A percentile compares a stretch with the other conserved stretches of the same genome.
phyloP scores from a whole-genome alignment of 345 rosid species.

The Gossypium anomalum region DNA sequence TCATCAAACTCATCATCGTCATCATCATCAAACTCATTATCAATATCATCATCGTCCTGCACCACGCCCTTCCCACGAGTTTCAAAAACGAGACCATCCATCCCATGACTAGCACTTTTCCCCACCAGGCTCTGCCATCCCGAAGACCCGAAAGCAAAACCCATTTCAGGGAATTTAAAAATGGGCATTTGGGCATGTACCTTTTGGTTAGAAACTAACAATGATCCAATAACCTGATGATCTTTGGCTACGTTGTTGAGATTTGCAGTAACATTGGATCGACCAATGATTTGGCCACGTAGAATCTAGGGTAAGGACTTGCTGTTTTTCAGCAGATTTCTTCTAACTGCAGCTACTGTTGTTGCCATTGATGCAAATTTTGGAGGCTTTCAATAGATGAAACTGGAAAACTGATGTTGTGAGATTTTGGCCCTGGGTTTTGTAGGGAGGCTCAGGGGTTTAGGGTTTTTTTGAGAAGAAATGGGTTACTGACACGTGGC shows the following conservation, averaged over 20 bases:
- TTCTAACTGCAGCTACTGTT: neutral
- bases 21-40: neutral
- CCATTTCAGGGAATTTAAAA: neutral
- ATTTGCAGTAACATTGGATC: neutral
- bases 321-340: conserved; percentile 8
- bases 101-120: neutral
- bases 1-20: neutral
- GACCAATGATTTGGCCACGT: conserved; percentile 4
- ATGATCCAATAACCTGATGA: conserved; percentile 4
- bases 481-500: neutral
- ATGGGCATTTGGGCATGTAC: neutral
- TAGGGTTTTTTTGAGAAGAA: neutral
- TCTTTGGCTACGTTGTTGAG: conserved; percentile 1
- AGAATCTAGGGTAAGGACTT: neutral
- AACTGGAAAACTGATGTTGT: neutral
- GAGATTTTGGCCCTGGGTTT: neutral
- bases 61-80: neutral
- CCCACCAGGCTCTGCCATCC: neutral
- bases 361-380: conserved; percentile 4
- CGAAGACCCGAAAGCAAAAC: neutral
- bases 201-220: conserved; percentile 2
- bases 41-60: neutral
- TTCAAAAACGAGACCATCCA: neutral
- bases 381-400: neutral
- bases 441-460: neutral